These are phyloP conservation scores for Drechslerella stenobrocha DNA, from an alignment of 2,329 filamentous ascomycete species.

Conservation along the genomic window DNA sequence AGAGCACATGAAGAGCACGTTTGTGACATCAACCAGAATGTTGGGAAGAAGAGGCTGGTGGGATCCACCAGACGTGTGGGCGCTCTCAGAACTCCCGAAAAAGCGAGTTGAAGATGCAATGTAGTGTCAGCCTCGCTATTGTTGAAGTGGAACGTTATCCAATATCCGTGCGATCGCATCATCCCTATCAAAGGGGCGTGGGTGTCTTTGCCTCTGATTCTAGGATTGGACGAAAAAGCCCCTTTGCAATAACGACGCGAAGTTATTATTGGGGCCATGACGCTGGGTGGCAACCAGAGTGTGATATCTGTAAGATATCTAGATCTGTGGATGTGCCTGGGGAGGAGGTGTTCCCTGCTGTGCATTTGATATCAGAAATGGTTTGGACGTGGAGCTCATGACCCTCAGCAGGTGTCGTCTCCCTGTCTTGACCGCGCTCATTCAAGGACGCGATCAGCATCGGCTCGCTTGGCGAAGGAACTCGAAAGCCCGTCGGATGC, in stretches of 20 bases:
- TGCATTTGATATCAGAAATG: neutral
- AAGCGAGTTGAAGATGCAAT: neutral
- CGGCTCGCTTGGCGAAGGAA: constrained; percentile 24
- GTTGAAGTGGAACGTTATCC: no score
- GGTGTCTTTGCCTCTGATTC: neutral
- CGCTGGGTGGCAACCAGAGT: constrained; percentile 7
- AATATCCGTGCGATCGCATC: no score
- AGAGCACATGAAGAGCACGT: neutral
- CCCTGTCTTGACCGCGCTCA: constrained; percentile 29
- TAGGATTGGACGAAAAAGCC: neutral
- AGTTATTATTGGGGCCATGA: constrained; percentile 14
- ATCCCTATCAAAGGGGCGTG: neutral
- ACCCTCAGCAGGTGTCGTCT: constrained; percentile 17
- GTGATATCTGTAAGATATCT: constrained; percentile 18
- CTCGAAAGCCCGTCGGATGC: constrained; percentile 7
- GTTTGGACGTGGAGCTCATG: constrained; percentile 37
- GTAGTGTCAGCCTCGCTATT: neutral
- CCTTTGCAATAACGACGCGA: constrained; percentile 9
- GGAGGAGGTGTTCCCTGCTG: neutral
- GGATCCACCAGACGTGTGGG: neutral
- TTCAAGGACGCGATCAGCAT: constrained; percentile 12
- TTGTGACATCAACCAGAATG: constrained; percentile 6
- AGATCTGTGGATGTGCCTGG: neutral
- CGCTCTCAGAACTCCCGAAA: neutral
- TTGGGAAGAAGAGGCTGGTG: constrained; percentile 5